These are phyloP conservation scores for Linnemannia hyalina DNA, from an alignment of 192 early-diverging fungal species.

Conservation along the genomic window DNA sequence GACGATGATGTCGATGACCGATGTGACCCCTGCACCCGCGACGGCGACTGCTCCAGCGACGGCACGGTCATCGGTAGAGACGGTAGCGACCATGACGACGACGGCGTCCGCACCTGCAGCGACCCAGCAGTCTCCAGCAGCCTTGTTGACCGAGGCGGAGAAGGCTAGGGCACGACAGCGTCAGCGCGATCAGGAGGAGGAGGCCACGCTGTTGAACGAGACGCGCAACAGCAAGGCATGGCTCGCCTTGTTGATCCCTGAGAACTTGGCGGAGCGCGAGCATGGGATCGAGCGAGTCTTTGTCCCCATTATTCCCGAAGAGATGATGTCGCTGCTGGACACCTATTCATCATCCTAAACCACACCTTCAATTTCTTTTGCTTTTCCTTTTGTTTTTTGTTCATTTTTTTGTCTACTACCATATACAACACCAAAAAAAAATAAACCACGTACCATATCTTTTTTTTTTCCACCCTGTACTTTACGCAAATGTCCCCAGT, in stretches of 20 bases:
- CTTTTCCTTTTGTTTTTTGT: background rate
- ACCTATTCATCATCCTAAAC: slow-evolving; percentile 35
- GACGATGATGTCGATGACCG: slow-evolving; percentile 44
- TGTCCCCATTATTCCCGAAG: slow-evolving; percentile 54
- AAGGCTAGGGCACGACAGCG: slow-evolving; percentile 45
- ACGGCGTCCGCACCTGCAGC: slow-evolving; percentile 4
- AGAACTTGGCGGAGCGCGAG: slow-evolving; percentile 49
- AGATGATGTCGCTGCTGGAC: slow-evolving; percentile 61
- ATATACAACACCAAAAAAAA: background rate
- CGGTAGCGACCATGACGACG: background rate
- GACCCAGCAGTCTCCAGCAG: slow-evolving; percentile 8
- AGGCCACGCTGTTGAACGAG: slow-evolving; percentile 38
- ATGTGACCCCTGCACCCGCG: background rate
- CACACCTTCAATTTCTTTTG: background rate
- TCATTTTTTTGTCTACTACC: background rate
- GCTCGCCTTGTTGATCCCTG: slow-evolving; percentile 39
- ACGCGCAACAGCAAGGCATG: slow-evolving; percentile 41
- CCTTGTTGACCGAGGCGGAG: slow-evolving; percentile 51
- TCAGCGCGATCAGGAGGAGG: slow-evolving; percentile 49
- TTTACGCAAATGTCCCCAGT: background rate
- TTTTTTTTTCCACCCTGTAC: background rate
- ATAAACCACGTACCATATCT: background rate
- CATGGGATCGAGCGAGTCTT: slow-evolving; percentile 47
- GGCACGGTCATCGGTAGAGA: slow-evolving; percentile 9
- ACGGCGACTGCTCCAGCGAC: background rate